Conservation (phyloP, 495 filamentous ascomycete genomes). For the Jackrogersella minutella region DNA sequence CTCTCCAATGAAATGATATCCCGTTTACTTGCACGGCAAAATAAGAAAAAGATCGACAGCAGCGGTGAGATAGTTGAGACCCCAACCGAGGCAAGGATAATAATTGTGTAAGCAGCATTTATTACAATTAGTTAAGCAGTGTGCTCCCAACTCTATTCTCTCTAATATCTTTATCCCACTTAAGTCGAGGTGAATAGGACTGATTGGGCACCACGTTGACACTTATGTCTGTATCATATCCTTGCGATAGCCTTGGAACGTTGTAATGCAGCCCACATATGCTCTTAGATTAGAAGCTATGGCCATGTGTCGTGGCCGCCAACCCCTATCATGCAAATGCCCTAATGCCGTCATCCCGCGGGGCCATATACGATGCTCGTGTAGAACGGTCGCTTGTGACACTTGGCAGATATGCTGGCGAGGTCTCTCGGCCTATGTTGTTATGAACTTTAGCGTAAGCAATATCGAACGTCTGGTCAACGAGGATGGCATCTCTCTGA, state of each 20-base stretch:
- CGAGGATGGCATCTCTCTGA: conserved; percentile 4
- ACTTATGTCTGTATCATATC: too few species aligned
- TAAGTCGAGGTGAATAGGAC: not conserved
- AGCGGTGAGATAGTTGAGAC: conserved; percentile 5
- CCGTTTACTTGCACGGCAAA: not conserved
- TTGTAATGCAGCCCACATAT: not conserved
- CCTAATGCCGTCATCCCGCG: not conserved
- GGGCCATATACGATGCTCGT: not conserved
- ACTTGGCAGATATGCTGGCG: not conserved
- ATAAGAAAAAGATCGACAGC: not conserved
- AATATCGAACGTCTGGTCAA: conserved; percentile 7
- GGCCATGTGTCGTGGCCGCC: not conserved
- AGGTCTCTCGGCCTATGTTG: conserved; percentile 6
- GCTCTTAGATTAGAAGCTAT: not conserved
- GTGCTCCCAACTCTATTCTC: not conserved
- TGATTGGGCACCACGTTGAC: too few species aligned
- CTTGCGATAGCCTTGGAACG: not conserved
- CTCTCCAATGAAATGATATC: not conserved
- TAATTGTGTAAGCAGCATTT: not conserved
- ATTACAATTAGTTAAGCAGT: not conserved
- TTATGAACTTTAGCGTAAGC: conserved; percentile 7
- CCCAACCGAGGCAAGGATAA: not conserved
- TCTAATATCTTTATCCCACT: not conserved
- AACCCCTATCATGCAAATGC: not conserved
- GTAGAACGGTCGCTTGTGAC: not conserved